Evolutionary conservation across 129 eudicot genomes (phyloP).

Genomic region (Silybum marianum): DNA sequence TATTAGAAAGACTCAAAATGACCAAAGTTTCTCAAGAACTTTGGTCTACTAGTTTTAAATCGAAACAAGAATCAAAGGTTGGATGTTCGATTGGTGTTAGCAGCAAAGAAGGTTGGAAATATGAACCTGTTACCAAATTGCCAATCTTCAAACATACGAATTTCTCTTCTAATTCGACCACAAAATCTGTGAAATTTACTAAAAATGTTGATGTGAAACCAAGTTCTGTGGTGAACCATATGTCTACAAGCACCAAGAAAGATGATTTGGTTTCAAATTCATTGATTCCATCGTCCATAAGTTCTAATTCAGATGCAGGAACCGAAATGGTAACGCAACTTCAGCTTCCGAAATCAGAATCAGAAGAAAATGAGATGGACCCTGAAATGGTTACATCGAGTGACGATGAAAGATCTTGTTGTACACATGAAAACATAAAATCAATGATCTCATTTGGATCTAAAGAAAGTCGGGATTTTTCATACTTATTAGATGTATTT

Average conservation of each 20-base stretch:
- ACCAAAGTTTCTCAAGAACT: constrained; percentile 30
- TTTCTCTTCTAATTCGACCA: neutral
- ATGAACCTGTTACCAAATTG: constrained; percentile 6
- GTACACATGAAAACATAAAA: constrained; percentile 24
- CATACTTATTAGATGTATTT: constrained; percentile 73
- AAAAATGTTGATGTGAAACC: constrained; percentile 20
- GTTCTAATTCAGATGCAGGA: constrained; percentile 26
- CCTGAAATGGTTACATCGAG: constrained; percentile 60
- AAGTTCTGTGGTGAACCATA: constrained; percentile 5
- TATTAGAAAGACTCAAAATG: constrained; percentile 39
- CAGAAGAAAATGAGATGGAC: constrained; percentile 56
- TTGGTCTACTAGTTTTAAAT: neutral
- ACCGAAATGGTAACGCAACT: constrained; percentile 42
- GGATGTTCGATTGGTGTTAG: constrained; percentile 21
- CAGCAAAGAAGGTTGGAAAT: constrained; percentile 24
- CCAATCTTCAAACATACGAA: constrained; percentile 10
- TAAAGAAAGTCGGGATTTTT: constrained; percentile 59
- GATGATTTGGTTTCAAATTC: constrained; percentile 10
- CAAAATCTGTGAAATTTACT: constrained; percentile 21
- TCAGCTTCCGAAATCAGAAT: constrained; percentile 49
- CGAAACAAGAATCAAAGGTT: neutral
- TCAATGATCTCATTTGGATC: constrained; percentile 26
- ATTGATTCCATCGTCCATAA: constrained; percentile 2
- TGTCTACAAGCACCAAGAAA: constrained; percentile 13
- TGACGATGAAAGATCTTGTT: constrained; percentile 50